Conservation (phyloP, 306 rosid species). For the Ceratonia siliqua region DNA sequence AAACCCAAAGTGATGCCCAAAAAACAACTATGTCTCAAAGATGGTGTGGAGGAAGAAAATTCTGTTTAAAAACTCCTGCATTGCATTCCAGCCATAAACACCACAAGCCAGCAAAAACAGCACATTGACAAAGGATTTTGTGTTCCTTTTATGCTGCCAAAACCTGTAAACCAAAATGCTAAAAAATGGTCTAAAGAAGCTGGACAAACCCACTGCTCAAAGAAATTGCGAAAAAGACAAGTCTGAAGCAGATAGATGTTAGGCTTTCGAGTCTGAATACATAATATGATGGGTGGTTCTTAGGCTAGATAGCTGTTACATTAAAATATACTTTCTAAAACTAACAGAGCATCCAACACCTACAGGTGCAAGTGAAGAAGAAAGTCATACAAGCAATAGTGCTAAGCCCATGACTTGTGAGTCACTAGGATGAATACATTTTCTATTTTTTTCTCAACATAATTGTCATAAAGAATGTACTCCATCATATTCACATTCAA, state of each 20-base stretch:
- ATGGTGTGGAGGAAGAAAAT: background rate
- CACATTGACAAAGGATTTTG: no score
- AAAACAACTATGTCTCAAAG: background rate
- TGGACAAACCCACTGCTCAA: no score
- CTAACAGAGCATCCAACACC: slow-evolving; percentile 2
- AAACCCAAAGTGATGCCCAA: background rate
- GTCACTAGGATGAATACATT: background rate
- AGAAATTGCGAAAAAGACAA: no score
- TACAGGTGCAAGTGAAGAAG: background rate
- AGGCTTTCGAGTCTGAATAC: no score
- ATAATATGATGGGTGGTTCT: background rate
- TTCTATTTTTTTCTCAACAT: background rate
- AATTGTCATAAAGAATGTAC: background rate
- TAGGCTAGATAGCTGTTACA: background rate
- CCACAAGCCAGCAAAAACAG: no score
- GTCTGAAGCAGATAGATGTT: no score
- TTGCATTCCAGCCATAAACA: no score
- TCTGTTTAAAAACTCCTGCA: no score
- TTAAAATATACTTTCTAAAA: background rate
- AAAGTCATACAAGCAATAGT: background rate
- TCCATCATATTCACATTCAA: background rate
- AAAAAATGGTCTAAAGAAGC: no score
- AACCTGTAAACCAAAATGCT: no score
- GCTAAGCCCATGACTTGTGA: background rate
- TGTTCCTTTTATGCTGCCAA: no score